Percentiles rank a stretch among this genome's conserved stretches.
Conservation (phyloP, 345 rosid genomes). For the Eucalyptus cloeziana region DNA sequence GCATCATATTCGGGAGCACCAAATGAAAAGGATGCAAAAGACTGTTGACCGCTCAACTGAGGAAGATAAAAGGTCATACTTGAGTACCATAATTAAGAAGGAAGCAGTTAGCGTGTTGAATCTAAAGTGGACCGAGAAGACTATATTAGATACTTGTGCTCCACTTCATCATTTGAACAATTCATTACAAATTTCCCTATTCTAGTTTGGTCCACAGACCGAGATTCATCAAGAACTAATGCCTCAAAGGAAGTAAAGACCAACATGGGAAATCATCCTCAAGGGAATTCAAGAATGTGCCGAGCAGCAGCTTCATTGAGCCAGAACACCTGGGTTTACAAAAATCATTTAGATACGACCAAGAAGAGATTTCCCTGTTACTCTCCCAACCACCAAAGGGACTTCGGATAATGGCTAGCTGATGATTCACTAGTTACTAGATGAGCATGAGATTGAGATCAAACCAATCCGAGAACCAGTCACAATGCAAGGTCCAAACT, state of each 20-base stretch:
- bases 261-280: neutral
- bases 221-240: neutral
- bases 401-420: neutral
- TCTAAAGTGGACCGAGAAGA: neutral
- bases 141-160: neutral
- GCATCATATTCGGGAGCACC: neutral
- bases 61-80: neutral
- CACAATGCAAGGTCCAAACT: neutral
- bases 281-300: neutral
- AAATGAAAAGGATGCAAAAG: neutral
- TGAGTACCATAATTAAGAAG: neutral
- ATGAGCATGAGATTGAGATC: neutral
- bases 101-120: neutral
- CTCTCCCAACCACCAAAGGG: neutral
- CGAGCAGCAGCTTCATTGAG: neutral
- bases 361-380: neutral
- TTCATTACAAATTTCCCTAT: neutral
- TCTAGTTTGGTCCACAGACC: neutral
- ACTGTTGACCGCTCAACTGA: neutral
- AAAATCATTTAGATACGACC: neutral
- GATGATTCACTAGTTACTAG: neutral
- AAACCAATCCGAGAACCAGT: neutral
- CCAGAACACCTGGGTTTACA: neutral
- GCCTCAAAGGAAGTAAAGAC: neutral
- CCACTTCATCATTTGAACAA: neutral